Evolutionary conservation across 495 filamentous ascomycete species (phyloP).

Genomic region (Penicillium longicatenatum): DNA sequence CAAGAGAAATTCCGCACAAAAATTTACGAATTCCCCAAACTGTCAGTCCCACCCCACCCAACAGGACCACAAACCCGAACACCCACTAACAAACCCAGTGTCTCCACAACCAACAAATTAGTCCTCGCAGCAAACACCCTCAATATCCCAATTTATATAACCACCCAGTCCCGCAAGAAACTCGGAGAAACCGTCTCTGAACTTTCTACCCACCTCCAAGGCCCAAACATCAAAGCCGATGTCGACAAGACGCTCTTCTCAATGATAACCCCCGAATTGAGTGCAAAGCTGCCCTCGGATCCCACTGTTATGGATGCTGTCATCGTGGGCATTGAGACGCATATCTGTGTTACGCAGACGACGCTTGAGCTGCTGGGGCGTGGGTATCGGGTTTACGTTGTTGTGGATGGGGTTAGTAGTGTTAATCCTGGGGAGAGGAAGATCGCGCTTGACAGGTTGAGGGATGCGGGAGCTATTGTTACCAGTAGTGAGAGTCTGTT

Average conservation of each 20-base stretch:
- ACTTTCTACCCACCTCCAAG: conserved; percentile 47
- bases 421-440: conserved; percentile 79
- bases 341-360: conserved; percentile 95
- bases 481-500: conserved; percentile 90
- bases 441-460: conserved; percentile 74
- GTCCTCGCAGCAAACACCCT: conserved; percentile 58
- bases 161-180: conserved; percentile 75
- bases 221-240: conserved; percentile 50
- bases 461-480: conserved; percentile 74
- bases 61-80: neutral
- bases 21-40: conserved; percentile 80
- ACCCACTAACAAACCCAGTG: conserved; percentile 15
- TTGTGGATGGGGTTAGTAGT: conserved; percentile 90
- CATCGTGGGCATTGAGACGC: conserved; percentile 83
- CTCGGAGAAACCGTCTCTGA: conserved; percentile 80
- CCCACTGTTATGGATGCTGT: conserved; percentile 34
- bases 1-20: conserved; percentile 88
- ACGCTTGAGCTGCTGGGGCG: conserved; percentile 73
- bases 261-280: conserved; percentile 65
- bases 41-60: conserved; percentile 49
- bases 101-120: conserved; percentile 45
- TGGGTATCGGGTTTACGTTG: conserved; percentile 81
- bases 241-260: conserved; percentile 88
- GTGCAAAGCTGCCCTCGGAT: conserved; percentile 31
- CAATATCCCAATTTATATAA: conserved; percentile 75